Conservation (phyloP, 305 asterid genomes). For the Fraxinus xanthoxyloides region DNA sequence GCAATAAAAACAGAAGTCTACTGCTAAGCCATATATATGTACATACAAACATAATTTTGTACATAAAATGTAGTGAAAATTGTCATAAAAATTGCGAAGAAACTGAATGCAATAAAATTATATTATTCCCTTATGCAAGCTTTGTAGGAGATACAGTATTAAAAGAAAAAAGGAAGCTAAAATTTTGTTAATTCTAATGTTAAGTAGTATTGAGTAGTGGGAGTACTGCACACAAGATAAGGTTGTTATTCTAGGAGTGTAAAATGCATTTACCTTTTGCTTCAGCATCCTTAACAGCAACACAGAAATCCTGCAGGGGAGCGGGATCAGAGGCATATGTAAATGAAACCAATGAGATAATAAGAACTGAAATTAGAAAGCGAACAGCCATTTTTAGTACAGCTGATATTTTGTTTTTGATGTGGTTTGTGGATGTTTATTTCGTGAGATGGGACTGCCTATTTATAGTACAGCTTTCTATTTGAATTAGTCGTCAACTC, state of each 20-base stretch:
- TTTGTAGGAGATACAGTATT: not conserved
- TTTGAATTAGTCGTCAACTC: not conserved
- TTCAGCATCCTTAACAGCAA: not conserved
- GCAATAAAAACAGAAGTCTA: no score
- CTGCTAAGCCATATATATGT: no score
- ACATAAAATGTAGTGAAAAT: no score
- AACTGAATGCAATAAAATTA: not conserved
- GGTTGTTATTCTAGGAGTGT: not conserved
- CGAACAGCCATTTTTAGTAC: not conserved
- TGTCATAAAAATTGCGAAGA: no score
- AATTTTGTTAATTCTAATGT: no score
- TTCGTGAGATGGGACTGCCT: not conserved
- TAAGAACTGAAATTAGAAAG: not conserved
- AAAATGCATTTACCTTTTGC: not conserved
- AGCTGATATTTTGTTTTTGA: not conserved
- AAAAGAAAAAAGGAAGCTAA: no score
- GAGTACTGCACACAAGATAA: no score
- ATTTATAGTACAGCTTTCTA: not conserved
- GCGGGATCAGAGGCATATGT: not conserved
- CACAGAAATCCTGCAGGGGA: not conserved
- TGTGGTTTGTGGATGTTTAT: not conserved
- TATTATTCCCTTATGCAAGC: not conserved
- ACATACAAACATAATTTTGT: no score
- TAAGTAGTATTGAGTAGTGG: no score
- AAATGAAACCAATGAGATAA: not conserved